Evolutionary conservation across 164 flowering plant genomes (phyloP), one percentile per base, ranked within the genome.

Genomic region (Tetrastigma voinierianum): DNA sequence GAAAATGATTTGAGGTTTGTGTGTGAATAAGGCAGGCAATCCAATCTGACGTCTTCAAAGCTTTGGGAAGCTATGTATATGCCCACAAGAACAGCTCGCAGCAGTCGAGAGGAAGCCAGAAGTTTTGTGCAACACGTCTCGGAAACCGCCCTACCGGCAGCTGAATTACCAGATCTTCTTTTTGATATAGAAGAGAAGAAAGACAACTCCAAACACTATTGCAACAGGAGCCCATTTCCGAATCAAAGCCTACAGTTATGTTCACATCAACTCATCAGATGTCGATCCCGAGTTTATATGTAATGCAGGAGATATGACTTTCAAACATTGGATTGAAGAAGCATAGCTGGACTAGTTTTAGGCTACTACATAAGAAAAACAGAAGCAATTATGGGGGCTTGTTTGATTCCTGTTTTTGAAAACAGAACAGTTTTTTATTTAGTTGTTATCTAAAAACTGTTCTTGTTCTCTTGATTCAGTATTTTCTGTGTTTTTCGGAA

Each of bases 141-240:
- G 11, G 49, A 45, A 43, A 32, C 49, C 12, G 2, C 11, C 3
- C 6, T 3, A 44, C 15, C 11, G 56, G 64, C 43, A 45, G 48
- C n/a, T 24, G 66, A 21, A 71, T 87, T 81, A 84, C 86, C 87
- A 84, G 18, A 87, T 59, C 76, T 83, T 87, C 52, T 71, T 76
- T 71, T 77, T 83, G 68, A 83, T 77, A 88, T 90, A 90, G 76
- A 90, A 85, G 56, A 90, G 82, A 11, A 88, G 81, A 67, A 88
- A 49, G 66, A 88, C 96, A 20, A 88, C 80, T 74, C 91, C 91
- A 11, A 90, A 51, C 63, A 90, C 96, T 74, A 90, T 84, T 10
- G 91, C 93, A 57, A 88, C 90, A 51, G 96, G 96, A 4, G 96
- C 96, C 91, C 91, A 90, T 66, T 88, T 90, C 61, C 85, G 78